Evolutionary conservation across 352 stramenopile species (phyloP).

Genomic region (Globisporangium nunn): DNA sequence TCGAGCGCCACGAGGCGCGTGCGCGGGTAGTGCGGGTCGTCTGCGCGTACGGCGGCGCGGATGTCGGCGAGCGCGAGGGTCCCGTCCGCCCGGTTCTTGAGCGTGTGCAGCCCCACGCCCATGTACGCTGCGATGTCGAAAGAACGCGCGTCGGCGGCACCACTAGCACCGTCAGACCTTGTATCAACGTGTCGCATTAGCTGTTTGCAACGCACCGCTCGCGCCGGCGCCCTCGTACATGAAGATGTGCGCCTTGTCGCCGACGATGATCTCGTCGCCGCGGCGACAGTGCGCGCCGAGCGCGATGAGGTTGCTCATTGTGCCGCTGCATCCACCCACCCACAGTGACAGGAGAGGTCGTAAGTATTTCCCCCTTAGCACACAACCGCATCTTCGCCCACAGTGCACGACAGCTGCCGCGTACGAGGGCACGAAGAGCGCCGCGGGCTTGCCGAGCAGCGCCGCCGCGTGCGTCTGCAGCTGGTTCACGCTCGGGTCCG

Average conservation of each 20-base stretch:
- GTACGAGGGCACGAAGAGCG: slow-evolving; percentile 94
- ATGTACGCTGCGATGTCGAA: slow-evolving; percentile 51
- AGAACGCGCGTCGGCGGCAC: too few species aligned
- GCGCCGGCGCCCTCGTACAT: slow-evolving; percentile 93
- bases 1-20: slow-evolving; percentile 92
- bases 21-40: slow-evolving; percentile 76
- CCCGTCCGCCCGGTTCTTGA: slow-evolving; percentile 82
- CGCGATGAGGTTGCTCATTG: slow-evolving; percentile 97
- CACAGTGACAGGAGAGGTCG: too few species aligned
- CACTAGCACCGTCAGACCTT: too few species aligned
- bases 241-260: slow-evolving; percentile 94
- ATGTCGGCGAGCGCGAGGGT: slow-evolving; percentile 85
- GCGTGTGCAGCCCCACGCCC: slow-evolving; percentile 85
- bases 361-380: too few species aligned
- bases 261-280: slow-evolving; percentile 93
- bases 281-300: slow-evolving; percentile 91
- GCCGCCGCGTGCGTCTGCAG: slow-evolving; percentile 90
- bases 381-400: too few species aligned
- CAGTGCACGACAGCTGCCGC: slow-evolving; percentile 1
- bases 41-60: slow-evolving; percentile 54
- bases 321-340: slow-evolving; percentile 55
- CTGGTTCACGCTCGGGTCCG: slow-evolving; percentile 92
- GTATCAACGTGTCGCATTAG: not conserved
- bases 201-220: slow-evolving; percentile 33
- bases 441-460: slow-evolving; percentile 92